Base-by-base conservation (phyloP, 768 basidiomycete species). In the Psilocybe sp. region DNA sequence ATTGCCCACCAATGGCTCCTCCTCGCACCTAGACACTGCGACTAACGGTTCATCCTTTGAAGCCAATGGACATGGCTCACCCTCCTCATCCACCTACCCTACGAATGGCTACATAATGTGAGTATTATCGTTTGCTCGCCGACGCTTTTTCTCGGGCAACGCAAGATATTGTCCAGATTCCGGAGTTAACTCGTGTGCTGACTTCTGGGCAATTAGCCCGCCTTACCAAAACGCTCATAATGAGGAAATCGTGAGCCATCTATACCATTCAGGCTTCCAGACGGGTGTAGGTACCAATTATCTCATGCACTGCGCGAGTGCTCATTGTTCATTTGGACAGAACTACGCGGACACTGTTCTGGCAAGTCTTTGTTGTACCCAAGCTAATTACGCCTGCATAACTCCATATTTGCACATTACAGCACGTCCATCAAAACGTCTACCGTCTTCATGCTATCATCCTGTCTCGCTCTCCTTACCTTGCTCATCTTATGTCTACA, bases 401-500 rank as follows among this genome's bases (percentile, higher is more conserved):
- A 44, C 44, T 34, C 45, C 49, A 51, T 33, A 46, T 47, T 42
- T 52, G 28, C 44, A 51, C 47, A 31, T 40, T 51, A 35, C 61
- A 90, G 86, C 87, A 87, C 71, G 82, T 87, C 49, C 80, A 84
- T 62, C 81, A 85, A 75, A 80, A 80, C 67, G 73, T 76, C 52
- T 92, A 90, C 67, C 81, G 82, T 47, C 79, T 92, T 33, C 89
- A 93, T 70, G 82, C 86, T 55, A 87, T 95, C 67, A 85, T 94
- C 56, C 76, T 95, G 54, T 89, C 91, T 52, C 85, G 87, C 46
- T 93, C 92, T 31, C 92, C 93, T 34, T 89, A 83, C 69, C 80
- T 95, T 61, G 89, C 87, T 36, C 90, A 92, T 65, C 76, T 92
- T 57, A 90, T 96, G 85, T 87, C 85, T 48, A 89, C 87, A 43